phyloP scores from a whole-genome alignment of 345 rosid genomes.

The Firmiana major region DNA sequence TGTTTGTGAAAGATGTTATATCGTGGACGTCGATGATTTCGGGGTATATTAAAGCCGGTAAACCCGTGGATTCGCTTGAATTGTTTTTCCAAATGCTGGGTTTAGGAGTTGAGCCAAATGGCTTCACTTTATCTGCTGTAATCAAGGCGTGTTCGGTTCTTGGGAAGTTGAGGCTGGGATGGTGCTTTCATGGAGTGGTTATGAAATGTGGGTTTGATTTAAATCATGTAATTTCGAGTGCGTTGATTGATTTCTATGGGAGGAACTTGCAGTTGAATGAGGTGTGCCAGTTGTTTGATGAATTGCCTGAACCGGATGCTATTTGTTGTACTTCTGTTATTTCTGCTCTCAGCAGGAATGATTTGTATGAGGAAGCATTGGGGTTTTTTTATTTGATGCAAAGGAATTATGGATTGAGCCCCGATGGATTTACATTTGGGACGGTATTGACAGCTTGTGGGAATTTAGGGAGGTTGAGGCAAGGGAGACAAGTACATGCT shows the following conservation, averaged over 20 bases:
- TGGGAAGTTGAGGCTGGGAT: constrained; percentile 49
- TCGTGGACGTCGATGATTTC: constrained; percentile 91
- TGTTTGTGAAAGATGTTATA: constrained; percentile 56
- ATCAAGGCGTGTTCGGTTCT: constrained; percentile 75
- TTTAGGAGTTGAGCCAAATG: constrained; percentile 64
- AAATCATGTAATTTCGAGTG: constrained; percentile 52
- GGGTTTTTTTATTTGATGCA: constrained; percentile 52
- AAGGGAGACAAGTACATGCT: constrained; percentile 79
- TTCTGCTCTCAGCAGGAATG: constrained; percentile 65
- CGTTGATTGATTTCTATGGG: constrained; percentile 76
- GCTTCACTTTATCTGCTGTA: constrained; percentile 64
- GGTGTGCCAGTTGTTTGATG: constrained; percentile 63
- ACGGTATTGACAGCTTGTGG: constrained; percentile 80
- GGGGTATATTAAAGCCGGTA: constrained; percentile 48
- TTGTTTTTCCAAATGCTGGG: constrained; percentile 67
- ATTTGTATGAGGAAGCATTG: constrained; percentile 51
- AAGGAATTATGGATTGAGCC: constrained; percentile 38
- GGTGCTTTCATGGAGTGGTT: constrained; percentile 67
- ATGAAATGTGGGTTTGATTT: constrained; percentile 51
- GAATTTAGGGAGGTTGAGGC: constrained; percentile 59
- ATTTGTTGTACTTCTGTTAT: constrained; percentile 78
- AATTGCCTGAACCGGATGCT: constrained; percentile 69
- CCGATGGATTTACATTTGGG: constrained; percentile 76
- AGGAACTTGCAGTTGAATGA: constrained; percentile 36
- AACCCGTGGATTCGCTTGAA: constrained; percentile 47